Percentiles rank a stretch among this genome's conserved stretches.
phyloP scores from a whole-genome alignment of 192 early-diverging fungal genomes.

The Linnemannia schmuckeri region DNA sequence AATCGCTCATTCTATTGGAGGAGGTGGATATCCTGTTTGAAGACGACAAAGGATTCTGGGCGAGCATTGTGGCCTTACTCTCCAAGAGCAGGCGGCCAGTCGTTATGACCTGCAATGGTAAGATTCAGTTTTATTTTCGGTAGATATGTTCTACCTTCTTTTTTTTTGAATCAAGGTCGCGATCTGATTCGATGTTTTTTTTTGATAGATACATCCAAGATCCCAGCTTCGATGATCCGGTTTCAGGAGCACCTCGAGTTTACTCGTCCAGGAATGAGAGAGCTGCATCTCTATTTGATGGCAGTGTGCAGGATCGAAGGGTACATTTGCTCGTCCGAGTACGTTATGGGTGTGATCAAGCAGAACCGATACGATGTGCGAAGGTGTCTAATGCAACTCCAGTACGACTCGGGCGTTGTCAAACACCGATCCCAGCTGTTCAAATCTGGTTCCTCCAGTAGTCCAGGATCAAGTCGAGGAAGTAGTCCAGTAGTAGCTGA shows the following conservation, averaged over 20 bases:
- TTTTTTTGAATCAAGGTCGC: background rate
- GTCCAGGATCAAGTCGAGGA: background rate
- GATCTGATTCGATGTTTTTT: background rate
- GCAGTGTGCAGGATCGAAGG: conserved; percentile 46
- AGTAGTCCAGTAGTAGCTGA: background rate
- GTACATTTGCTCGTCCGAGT: conserved; percentile 45
- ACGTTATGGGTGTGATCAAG: conserved; percentile 26
- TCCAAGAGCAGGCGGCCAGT: conserved; percentile 83
- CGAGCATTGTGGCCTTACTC: conserved; percentile 74
- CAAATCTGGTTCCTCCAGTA: background rate
- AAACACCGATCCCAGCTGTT: conserved; percentile 7
- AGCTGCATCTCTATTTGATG: conserved; percentile 32
- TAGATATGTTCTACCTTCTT: background rate
- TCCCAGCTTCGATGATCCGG: conserved; percentile 20
- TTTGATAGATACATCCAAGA: conserved; percentile 39
- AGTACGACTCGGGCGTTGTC: conserved; percentile 43
- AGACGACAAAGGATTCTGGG: conserved; percentile 85
- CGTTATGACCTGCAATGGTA: conserved; percentile 84
- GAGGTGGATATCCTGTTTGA: conserved; percentile 88
- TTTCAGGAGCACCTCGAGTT: conserved; percentile 55
- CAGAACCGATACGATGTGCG: conserved; percentile 33
- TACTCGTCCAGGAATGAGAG: conserved; percentile 21
- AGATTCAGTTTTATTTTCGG: background rate
- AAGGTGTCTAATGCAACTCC: conserved; percentile 47
- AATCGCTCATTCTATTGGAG: conserved; percentile 85